Percentiles rank a stretch among this genome's conserved stretches.
Evolutionary conservation across 495 filamentous ascomycete species (phyloP).

Genomic region (Xylaria palmicola): DNA sequence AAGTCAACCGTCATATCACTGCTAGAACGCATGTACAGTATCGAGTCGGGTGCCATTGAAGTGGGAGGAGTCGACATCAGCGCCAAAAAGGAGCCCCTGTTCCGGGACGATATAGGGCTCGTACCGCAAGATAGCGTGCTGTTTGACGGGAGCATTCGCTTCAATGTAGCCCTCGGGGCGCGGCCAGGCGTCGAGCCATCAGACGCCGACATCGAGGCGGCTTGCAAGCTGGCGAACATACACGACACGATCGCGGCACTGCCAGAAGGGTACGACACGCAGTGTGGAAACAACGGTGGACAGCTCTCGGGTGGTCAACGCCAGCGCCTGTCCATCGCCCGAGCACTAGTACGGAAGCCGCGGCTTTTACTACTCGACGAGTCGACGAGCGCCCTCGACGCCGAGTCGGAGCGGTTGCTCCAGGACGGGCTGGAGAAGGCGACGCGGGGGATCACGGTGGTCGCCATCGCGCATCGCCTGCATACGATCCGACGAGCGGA

Average conservation of each 20-base stretch:
- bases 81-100: slow-evolving; percentile 44
- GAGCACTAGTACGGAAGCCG: slow-evolving; percentile 75
- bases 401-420: slow-evolving; percentile 64
- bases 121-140: slow-evolving; percentile 57
- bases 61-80: slow-evolving; percentile 47
- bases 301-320: slow-evolving; percentile 58
- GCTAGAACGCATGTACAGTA: slow-evolving; percentile 57
- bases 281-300: slow-evolving; percentile 49
- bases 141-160: slow-evolving; percentile 54
- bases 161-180: slow-evolving; percentile 55
- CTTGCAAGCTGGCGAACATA: slow-evolving; percentile 58
- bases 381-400: slow-evolving; percentile 78
- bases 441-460: slow-evolving; percentile 70
- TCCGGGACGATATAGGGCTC: slow-evolving; percentile 51
- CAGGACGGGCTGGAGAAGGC: slow-evolving; percentile 72
- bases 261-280: slow-evolving; percentile 63
- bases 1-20: slow-evolving; percentile 63
- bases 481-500: slow-evolving; percentile 75
- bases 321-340: slow-evolving; percentile 74
- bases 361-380: slow-evolving; percentile 83
- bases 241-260: slow-evolving; percentile 56
- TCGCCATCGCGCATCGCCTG: slow-evolving; percentile 79
- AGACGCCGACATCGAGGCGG: slow-evolving; percentile 52
- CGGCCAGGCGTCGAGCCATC: slow-evolving; percentile 40
- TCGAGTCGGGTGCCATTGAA: slow-evolving; percentile 20